Evolutionary conservation across 139 green algal species (phyloP).

Genomic region (Mesotaenium endlicherianum): DNA sequence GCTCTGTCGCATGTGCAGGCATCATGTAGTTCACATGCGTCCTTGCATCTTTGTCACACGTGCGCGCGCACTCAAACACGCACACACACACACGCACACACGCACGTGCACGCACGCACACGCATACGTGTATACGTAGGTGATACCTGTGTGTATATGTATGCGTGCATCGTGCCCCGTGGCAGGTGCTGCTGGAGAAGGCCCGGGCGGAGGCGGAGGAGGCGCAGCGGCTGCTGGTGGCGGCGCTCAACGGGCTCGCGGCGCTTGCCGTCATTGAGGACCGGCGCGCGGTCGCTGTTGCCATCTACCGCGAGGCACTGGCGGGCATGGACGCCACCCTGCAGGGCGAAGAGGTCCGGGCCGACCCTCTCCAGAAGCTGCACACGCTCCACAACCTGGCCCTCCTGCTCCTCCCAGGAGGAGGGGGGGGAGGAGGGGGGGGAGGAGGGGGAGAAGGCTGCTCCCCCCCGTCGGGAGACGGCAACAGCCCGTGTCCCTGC

Average conservation of each 20-base stretch:
- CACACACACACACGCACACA: too few species aligned
- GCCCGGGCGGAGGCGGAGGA: conserved; percentile 84
- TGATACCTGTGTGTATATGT: too few species aligned
- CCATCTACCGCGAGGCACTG: conserved; percentile 71
- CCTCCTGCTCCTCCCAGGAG: background rate
- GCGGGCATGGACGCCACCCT: conserved; percentile 51
- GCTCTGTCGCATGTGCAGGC: too few species aligned
- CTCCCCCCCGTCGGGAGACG: too few species aligned
- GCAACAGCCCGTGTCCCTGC: too few species aligned
- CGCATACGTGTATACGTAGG: too few species aligned
- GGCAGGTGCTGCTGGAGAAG: conserved; percentile 62
- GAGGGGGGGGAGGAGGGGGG: background rate
- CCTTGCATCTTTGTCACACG: too few species aligned
- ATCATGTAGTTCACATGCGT: background rate
- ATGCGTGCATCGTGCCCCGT: conserved; percentile 1
- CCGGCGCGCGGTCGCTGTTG: conserved; percentile 53
- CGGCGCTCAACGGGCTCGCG: conserved; percentile 77
- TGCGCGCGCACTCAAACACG: too few species aligned
- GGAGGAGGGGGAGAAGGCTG: background rate
- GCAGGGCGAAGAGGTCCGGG: conserved; percentile 51
- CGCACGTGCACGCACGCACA: too few species aligned
- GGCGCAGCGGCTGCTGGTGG: conserved; percentile 73
- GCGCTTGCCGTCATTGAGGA: conserved; percentile 69
- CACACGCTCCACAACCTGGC: conserved; percentile 84
- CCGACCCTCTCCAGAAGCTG: conserved; percentile 80